These are phyloP conservation scores for Fonsecaea multimorphosa DNA, from an alignment of 2,329 filamentous ascomycete genomes.

Conservation along the genomic window DNA sequence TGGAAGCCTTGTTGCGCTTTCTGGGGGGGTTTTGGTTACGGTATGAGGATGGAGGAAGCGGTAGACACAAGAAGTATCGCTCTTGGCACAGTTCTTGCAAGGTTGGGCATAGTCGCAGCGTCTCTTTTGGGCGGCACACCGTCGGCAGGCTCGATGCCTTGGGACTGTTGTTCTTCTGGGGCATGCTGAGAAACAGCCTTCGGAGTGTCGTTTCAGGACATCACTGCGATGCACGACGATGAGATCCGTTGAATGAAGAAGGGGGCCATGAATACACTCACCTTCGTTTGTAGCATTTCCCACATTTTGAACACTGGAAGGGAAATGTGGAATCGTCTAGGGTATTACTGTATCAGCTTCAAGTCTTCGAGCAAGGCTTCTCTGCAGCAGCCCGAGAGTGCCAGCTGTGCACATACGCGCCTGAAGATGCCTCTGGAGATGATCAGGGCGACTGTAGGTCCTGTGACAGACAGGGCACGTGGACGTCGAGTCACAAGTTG, in stretches of 20 bases:
- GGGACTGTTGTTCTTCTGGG: background rate
- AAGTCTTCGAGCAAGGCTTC: background rate
- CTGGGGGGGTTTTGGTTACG: background rate
- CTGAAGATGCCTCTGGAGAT: slow-evolving; percentile 15
- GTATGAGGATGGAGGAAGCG: background rate
- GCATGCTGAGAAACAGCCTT: background rate
- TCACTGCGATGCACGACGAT: background rate
- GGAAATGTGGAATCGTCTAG: slow-evolving; percentile 9
- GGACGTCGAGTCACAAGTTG: background rate
- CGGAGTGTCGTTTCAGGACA: slow-evolving; percentile 17
- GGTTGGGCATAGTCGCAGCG: slow-evolving; percentile 10
- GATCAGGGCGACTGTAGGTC: slow-evolving; percentile 18
- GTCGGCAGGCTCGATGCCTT: slow-evolving; percentile 8
- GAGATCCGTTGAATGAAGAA: background rate
- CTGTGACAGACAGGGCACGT: slow-evolving; percentile 8
- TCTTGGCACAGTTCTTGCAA: slow-evolving; percentile 9
- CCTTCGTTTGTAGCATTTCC: slow-evolving; percentile 15
- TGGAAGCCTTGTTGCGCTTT: background rate
- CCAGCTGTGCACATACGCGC: slow-evolving; percentile 4
- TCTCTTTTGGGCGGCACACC: slow-evolving; percentile 7
- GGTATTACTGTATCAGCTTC: background rate
- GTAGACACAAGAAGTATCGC: background rate
- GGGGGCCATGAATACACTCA: background rate
- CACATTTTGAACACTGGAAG: slow-evolving; percentile 9
- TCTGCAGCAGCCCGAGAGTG: background rate